Evolutionary conservation across 2,329 filamentous ascomycete genomes (phyloP).

Genomic region (Aspergillus nomiae): DNA sequence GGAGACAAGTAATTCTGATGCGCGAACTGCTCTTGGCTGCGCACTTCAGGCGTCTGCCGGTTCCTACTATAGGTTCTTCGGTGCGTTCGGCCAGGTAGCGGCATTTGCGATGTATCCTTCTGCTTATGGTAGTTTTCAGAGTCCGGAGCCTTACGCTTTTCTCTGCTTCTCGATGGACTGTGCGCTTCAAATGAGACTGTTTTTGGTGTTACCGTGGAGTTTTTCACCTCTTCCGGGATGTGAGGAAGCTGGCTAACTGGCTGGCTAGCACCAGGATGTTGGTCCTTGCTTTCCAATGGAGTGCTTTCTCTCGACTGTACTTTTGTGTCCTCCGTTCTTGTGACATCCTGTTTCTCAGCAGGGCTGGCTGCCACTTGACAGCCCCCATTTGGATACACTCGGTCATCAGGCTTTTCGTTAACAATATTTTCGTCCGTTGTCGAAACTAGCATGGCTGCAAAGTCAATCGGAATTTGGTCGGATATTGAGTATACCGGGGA

Average conservation of each 20-base stretch:
- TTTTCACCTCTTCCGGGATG: background rate
- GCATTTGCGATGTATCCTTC: background rate
- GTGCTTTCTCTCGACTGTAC: background rate
- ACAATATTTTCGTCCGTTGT: conserved; percentile 14
- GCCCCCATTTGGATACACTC: background rate
- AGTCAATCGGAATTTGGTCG: conserved; percentile 28
- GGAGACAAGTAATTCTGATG: background rate
- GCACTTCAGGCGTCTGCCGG: conserved; percentile 7
- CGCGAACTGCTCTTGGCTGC: background rate
- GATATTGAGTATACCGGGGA: conserved; percentile 17
- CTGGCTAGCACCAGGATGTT: background rate
- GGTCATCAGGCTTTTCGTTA: background rate
- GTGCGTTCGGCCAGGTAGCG: conserved; percentile 6
- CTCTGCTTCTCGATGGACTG: background rate
- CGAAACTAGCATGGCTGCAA: conserved; percentile 32
- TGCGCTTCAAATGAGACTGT: conserved; percentile 26
- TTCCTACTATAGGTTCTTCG: conserved; percentile 25
- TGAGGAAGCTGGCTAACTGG: background rate
- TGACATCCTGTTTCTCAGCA: background rate
- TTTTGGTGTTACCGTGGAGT: conserved; percentile 21
- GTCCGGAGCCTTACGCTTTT: conserved; percentile 11
- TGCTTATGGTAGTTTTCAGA: background rate
- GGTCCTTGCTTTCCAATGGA: background rate
- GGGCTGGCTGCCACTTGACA: background rate
- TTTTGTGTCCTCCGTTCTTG: background rate